Conservation (phyloP, 805 yeast species). For the Yamadazyma akitaensis region DNA sequence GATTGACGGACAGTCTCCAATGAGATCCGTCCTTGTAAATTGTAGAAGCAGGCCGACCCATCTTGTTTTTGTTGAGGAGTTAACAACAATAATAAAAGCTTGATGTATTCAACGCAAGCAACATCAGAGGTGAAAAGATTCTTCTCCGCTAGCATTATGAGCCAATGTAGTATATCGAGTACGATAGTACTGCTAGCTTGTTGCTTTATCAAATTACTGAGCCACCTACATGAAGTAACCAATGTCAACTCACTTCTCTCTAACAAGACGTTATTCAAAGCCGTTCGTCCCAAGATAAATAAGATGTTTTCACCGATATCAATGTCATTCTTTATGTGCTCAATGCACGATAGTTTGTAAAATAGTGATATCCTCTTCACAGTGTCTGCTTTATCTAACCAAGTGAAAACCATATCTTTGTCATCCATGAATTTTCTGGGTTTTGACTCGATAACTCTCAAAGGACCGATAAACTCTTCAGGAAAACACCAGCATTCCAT, state of each 20-base stretch:
- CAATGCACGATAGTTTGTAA: background rate
- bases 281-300: background rate
- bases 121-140: conserved; percentile 4
- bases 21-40: conserved; percentile 1
- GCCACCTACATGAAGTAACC: conserved; percentile 4
- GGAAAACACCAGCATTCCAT: background rate
- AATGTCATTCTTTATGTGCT: background rate
- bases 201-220: background rate
- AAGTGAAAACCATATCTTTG: background rate
- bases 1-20: background rate
- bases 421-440: background rate
- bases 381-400: background rate
- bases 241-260: conserved; percentile 12
- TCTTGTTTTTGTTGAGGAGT: background rate
- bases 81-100: conserved; percentile 6
- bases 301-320: background rate
- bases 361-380: background rate
- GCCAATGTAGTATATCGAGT: conserved; percentile 11
- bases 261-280: conserved; percentile 9
- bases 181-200: background rate
- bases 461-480: background rate
- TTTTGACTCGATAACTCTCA: background rate
- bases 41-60: background rate
- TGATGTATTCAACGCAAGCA: conserved; percentile 2
- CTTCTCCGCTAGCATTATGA: conserved; percentile 7